Evolutionary conservation across 2,329 filamentous ascomycete genomes (phyloP), one percentile per base, ranked within the genome.

Genomic region (Aureobasidium namibiae): DNA sequence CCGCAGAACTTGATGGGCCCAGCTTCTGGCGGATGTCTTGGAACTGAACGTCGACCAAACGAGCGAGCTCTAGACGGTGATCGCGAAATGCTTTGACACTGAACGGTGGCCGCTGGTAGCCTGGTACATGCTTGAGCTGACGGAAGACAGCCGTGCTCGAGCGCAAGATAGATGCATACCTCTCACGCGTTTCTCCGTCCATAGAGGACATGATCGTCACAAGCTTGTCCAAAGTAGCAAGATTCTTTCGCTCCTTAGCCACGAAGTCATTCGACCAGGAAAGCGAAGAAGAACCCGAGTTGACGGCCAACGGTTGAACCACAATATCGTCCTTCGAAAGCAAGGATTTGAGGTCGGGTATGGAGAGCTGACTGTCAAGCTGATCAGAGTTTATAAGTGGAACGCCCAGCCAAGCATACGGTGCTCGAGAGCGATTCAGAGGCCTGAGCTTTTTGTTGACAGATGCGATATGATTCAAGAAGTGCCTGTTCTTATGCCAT

Each of bases 401-500:
- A 34, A 10, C 33, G 13, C 11, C 9, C 3, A 10, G 33, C 33
- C 33, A 34, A 34, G 33, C 6, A 14, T 34, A 13, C 6, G 6
- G 8, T 10, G 3, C 11, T 10, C 3, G 13, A 34, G 33, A 10
- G 8, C 9, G 13, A 11, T 34, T 5, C 3, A 34, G 6, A 5
- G 3, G 4, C 18, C 13, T 21, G 4, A 42, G 39, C 11, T 23
- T 21, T 3, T 23, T 23, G 18, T 23, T 23, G 21, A 42, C 18
- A 13, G 10, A 23, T 23, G 18, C 8, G 18, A 58, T 49, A 24
- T 59, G 56, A 1, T 9, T 16, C 7, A 50, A 10, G 13, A 49
- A 49, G 3, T 3, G 44, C 6, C 45, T 1, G 14, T 59, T 59
- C 33, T 59, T 59, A 7, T 59, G 34, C 56, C 56, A 59, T 59